These are phyloP conservation scores for Aegilops bicornis DNA, from an alignment of 176 grass and related monocot species.

Conservation along the genomic window DNA sequence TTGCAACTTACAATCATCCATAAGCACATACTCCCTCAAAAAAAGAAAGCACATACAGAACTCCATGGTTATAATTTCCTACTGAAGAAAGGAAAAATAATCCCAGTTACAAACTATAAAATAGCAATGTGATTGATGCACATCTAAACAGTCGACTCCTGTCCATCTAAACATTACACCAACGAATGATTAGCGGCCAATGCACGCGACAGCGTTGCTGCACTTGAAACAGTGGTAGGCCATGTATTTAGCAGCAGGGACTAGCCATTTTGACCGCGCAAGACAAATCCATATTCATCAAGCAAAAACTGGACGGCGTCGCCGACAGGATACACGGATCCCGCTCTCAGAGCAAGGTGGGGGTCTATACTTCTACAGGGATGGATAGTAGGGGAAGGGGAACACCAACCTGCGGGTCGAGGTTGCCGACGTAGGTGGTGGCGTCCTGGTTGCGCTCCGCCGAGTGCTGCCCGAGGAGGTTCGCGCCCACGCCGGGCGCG, in stretches of 20 bases:
- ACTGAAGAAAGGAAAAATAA: neutral
- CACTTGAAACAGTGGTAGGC: neutral
- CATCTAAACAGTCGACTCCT: neutral
- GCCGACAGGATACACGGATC: neutral
- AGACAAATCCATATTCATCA: neutral
- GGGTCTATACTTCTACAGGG: neutral
- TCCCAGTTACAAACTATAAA: neutral
- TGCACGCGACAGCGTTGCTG: neutral
- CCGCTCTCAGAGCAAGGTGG: neutral
- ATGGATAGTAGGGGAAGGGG: neutral
- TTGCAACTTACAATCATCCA: neutral
- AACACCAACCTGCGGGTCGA: conserved; percentile 82
- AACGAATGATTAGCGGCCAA: neutral
- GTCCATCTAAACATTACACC: neutral
- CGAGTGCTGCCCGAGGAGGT: conserved; percentile 92
- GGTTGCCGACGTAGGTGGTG: conserved; percentile 96
- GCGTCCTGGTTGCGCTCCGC: conserved; percentile 98
- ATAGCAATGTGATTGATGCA: neutral
- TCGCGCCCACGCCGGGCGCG: conserved; percentile 94
- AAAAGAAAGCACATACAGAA: neutral
- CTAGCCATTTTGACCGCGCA: neutral
- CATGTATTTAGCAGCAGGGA: neutral
- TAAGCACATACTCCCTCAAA: neutral
- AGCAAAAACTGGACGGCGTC: neutral
- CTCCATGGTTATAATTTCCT: neutral